These are phyloP conservation scores for Chrysophaeum taylorii DNA, from an alignment of 352 stramenopile genomes.

Conservation along the genomic window DNA sequence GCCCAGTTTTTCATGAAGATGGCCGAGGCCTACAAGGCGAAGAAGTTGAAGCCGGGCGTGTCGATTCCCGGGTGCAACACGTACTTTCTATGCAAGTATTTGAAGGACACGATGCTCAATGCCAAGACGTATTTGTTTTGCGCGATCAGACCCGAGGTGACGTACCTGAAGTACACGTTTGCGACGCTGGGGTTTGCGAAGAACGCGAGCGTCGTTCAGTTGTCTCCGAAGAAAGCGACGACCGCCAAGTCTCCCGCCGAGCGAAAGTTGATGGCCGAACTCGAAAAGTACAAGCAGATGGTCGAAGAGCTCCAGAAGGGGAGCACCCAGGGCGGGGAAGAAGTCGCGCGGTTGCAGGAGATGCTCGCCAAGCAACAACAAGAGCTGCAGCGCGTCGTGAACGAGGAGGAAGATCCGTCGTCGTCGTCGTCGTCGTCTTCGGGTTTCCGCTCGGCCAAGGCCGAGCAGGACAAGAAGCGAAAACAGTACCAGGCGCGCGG, in stretches of 20 bases:
- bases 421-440: conserved; percentile 65
- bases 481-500: conserved; percentile 77
- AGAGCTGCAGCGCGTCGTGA: conserved; percentile 26
- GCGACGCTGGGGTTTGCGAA: conserved; percentile 83
- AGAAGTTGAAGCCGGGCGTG: conserved; percentile 80
- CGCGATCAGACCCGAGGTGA: conserved; percentile 78
- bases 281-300: conserved; percentile 80
- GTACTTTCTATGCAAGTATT: conserved; percentile 87
- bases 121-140: conserved; percentile 80
- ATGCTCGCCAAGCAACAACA: conserved; percentile 35
- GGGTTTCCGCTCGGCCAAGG: no score
- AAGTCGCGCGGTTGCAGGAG: conserved; percentile 31
- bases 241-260: conserved; percentile 71
- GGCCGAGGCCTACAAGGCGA: conserved; percentile 78
- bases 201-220: conserved; percentile 83
- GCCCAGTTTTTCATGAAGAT: conserved; percentile 94
- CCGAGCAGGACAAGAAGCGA: conserved; percentile 71
- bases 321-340: conserved; percentile 34
- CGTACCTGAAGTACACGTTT: conserved; percentile 81
- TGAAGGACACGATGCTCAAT: conserved; percentile 89
- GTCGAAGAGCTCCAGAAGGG: conserved; percentile 43
- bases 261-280: conserved; percentile 79
- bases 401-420: conserved; percentile 37
- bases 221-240: conserved; percentile 84
- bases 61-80: conserved; percentile 83